Conservation (phyloP, 768 basidiomycete species). For the Rossbeevera mucosa region DNA sequence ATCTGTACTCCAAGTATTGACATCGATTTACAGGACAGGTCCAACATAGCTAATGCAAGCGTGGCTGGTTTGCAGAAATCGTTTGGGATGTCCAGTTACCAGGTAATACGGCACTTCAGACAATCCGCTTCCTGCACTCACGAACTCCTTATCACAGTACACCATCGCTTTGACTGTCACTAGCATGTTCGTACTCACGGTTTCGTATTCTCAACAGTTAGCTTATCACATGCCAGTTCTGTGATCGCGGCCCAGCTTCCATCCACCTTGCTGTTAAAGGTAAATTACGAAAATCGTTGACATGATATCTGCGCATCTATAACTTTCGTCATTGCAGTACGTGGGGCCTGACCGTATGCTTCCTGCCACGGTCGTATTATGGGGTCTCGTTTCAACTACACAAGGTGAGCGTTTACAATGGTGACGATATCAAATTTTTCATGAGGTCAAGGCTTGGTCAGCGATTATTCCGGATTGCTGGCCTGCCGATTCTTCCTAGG, state of each 20-base stretch:
- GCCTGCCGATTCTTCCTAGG: constrained; percentile 49
- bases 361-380: constrained; percentile 57
- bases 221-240: constrained; percentile 25
- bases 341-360: constrained; percentile 54
- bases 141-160: constrained; percentile 24
- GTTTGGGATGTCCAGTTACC: constrained; percentile 30
- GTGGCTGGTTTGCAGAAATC: constrained; percentile 57
- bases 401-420: constrained; percentile 43
- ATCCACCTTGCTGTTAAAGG: constrained; percentile 55
- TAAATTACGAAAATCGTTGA: constrained; percentile 8
- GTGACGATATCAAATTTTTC: neutral
- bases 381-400: constrained; percentile 58
- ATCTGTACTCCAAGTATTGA: neutral
- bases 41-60: constrained; percentile 57
- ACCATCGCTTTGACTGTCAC: constrained; percentile 30
- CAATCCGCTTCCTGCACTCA: neutral
- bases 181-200: constrained; percentile 17
- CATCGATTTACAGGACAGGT: constrained; percentile 27
- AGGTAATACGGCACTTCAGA: neutral
- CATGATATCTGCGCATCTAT: neutral
- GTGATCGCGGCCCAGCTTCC: constrained; percentile 57
- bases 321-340: constrained; percentile 15
- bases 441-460: constrained; percentile 41
- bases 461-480: constrained; percentile 50
- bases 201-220: neutral